Base-by-base conservation (phyloP, 805 yeast species). In the Candida peoriensis region DNA sequence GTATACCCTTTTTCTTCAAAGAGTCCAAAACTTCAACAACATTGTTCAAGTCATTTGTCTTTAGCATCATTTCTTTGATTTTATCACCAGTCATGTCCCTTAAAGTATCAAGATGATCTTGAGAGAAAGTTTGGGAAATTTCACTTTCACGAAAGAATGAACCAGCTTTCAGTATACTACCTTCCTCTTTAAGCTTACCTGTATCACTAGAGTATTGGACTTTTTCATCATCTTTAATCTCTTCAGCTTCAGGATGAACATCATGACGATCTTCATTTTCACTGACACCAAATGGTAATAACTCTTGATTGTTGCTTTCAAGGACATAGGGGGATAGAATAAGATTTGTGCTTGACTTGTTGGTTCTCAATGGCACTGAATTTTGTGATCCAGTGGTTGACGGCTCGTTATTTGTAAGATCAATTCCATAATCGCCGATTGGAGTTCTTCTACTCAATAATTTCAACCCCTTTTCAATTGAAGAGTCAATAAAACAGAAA, bases 401-500 rank as follows among this genome's bases (percentile, higher is more conserved):
- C 6, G 25, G n/a, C n/a, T n/a, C n/a, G n/a, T n/a, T n/a, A n/a
- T n/a, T n/a, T n/a, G n/a, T 25, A 15, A 11, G 28, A 25, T 3
- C 28, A 16, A 7, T 7, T 16, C 4, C 20, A n/a, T 8, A 10
- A 20, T 20, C 10, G 10, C 10, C 22, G 22, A 20, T 20, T 20
- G 8, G 22, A 13, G 9, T 24, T 9, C 7, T 13, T 13, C 11
- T 8, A 14, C 26, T 4, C 34, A 66, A 38, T 28, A 66, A 35
- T 16, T 51, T 38, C 20, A 63, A 36, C 6, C 70, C 73, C 47
- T 80, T 80, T 40, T 76, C 78, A 34, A 87, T 69, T 11, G 88
- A 76, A 1, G 83, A 72, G 53, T 83, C 89, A 37, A 86, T 66
- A 36, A 78, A 78, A 34, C 85, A 74, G 38, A 86, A 65, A 42